Evolutionary conservation across 1,139 yeast species (phyloP).

Genomic region (Martiniozyma asiatica): DNA sequence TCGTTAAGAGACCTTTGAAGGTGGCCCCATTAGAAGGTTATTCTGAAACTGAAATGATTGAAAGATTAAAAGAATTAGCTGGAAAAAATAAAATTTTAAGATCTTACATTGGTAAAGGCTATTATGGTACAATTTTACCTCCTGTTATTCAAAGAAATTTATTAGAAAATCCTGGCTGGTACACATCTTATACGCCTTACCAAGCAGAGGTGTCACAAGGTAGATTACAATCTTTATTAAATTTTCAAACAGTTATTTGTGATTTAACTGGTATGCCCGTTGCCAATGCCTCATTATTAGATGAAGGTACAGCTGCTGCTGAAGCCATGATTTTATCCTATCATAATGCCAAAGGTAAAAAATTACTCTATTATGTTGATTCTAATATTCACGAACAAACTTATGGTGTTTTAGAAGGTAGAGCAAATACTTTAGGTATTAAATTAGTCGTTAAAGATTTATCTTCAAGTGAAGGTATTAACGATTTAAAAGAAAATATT

Average conservation of each 20-base stretch:
- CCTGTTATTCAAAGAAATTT: constrained; percentile 88
- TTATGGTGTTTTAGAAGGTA: constrained; percentile 58
- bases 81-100: constrained; percentile 57
- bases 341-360: constrained; percentile 58
- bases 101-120: constrained; percentile 87
- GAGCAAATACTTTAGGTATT: constrained; percentile 68
- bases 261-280: constrained; percentile 87
- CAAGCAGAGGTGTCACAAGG: constrained; percentile 99
- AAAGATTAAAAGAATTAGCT: constrained; percentile 58
- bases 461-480: constrained; percentile 31
- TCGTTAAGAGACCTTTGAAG: constrained; percentile 52
- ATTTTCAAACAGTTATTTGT: constrained; percentile 80
- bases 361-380: constrained; percentile 60
- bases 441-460: constrained; percentile 51
- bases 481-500: constrained; percentile 26
- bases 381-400: constrained; percentile 77
- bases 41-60: constrained; percentile 71
- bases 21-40: constrained; percentile 60
- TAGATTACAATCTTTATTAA: constrained; percentile 76
- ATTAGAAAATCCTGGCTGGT: constrained; percentile 94
- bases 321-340: constrained; percentile 89
- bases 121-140: constrained; percentile 81
- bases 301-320: constrained; percentile 97
- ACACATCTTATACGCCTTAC: constrained; percentile 95
- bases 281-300: constrained; percentile 87